Base-by-base conservation (phyloP, 352 stramenopile genomes). In the Globisporangium alternatum region DNA sequence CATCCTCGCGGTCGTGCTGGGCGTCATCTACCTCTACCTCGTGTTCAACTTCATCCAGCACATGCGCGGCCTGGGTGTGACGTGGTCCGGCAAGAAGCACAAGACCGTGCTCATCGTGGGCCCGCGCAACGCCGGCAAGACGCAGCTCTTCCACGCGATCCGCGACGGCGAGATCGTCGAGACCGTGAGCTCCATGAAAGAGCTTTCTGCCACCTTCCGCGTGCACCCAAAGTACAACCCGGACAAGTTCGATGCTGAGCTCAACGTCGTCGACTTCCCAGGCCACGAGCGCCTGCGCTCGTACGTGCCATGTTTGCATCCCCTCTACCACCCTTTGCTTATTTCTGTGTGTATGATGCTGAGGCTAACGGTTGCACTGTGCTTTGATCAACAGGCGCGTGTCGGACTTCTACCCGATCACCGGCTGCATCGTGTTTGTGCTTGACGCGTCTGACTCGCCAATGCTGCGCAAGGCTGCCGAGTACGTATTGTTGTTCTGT, bases 141-240 rank as follows among this genome's bases (percentile, higher is more conserved):
- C 88, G 55, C 73, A 80, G 64, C 81, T 96, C 60, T 91, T 93
- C 71, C 84, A 96, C 65, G 75, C 83, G 53, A 72, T 96, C 31
- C 80, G 80, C 30, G 77, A 93, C 60, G 83, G 84, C 53, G 52
- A 75, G 55, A 75, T 83, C 62, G 69, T 89, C 12, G 74, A 90
- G 33, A 96, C 88, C 2, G 88, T 96, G 22, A 91, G 79, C 56
- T 96, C 88, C 53, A 96, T 96, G 88, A 89, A 92, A 62, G 80
- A 91, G 55, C 71, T 77, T 33, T 83, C 86, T n/a, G 75, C 72
- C 67, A 78, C 72, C 53, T 92, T 95, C 51, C 56, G 77, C 37
- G 71, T 93, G 48, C 81, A 94, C 66, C 51, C 60, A 25, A 81
- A 80, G 59, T 80, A 87, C 78, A 91, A 90, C 65, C 75, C 72